phyloP scores from a whole-genome alignment of 2,329 filamentous ascomycete species.

The Tolypocladium sp. region DNA sequence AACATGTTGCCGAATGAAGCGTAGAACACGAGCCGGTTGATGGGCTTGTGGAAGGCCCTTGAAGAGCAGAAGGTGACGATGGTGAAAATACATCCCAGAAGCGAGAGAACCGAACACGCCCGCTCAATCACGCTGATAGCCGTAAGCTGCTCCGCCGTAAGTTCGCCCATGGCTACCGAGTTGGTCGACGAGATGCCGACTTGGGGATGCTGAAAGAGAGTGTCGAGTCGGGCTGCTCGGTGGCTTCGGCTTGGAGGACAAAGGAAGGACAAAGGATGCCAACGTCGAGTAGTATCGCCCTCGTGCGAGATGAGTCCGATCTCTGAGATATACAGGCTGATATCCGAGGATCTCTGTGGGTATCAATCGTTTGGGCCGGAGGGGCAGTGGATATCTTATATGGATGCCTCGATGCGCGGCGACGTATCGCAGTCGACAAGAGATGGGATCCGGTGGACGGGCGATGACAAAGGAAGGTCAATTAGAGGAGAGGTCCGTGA shows the following conservation, averaged over 20 bases:
- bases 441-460: background rate
- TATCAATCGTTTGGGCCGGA: background rate
- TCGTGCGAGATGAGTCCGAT: background rate
- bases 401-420: background rate
- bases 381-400: background rate
- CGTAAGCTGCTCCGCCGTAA: slow-evolving; percentile 29
- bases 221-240: background rate
- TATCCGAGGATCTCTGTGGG: background rate
- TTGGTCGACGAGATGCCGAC: background rate
- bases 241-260: background rate
- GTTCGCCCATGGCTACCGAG: background rate
- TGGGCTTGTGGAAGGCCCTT: slow-evolving; percentile 69
- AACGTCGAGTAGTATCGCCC: background rate
- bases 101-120: slow-evolving; percentile 58
- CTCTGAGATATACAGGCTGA: background rate
- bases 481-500: background rate
- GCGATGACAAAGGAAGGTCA: background rate
- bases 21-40: slow-evolving; percentile 78
- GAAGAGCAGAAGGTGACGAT: slow-evolving; percentile 62
- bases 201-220: background rate
- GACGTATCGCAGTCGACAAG: background rate
- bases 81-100: slow-evolving; percentile 63
- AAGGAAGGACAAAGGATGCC: background rate
- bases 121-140: slow-evolving; percentile 57
- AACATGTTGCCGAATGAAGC: slow-evolving; percentile 75